Conservation (phyloP, 257 asterid genomes). For the Nicotiana noctiflora region DNA sequence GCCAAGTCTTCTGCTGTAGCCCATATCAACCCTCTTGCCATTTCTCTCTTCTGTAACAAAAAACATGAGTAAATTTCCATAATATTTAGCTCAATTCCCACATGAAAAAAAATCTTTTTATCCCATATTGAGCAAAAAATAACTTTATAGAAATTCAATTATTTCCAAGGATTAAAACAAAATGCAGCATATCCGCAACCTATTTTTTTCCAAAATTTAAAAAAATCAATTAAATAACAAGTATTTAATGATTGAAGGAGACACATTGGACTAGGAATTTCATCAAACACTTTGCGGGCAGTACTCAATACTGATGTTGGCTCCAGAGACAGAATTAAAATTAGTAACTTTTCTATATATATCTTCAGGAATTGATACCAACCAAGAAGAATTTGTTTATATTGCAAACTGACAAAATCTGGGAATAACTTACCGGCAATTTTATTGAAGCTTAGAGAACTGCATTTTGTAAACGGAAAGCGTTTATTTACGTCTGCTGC, state of each 20-base stretch:
- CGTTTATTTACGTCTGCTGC: too few relatives aligned
- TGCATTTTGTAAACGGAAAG: neutral
- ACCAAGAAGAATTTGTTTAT: neutral
- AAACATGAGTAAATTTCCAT: too few relatives aligned
- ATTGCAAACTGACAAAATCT: neutral
- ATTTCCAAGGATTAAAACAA: neutral
- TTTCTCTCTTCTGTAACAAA: slow-evolving; percentile 8
- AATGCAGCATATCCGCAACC: neutral
- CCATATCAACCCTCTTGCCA: slow-evolving; percentile 83
- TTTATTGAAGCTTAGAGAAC: neutral
- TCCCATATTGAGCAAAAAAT: neutral
- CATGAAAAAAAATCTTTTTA: too few relatives aligned
- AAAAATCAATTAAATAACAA: neutral
- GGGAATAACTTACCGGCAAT: neutral
- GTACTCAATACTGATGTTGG: neutral
- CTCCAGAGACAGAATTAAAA: too few relatives aligned
- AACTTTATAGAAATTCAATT: neutral
- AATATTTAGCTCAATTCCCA: too few relatives aligned
- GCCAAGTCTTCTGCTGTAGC: slow-evolving; percentile 78
- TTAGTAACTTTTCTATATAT: neutral
- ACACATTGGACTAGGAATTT: neutral
- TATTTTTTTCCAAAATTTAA: neutral
- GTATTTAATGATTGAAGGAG: neutral
- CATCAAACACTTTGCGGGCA: slow-evolving; percentile 6
- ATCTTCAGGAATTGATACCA: neutral